These are phyloP conservation scores for Pichia cephalocereana DNA, from an alignment of 805 yeast genomes.

Conservation along the genomic window DNA sequence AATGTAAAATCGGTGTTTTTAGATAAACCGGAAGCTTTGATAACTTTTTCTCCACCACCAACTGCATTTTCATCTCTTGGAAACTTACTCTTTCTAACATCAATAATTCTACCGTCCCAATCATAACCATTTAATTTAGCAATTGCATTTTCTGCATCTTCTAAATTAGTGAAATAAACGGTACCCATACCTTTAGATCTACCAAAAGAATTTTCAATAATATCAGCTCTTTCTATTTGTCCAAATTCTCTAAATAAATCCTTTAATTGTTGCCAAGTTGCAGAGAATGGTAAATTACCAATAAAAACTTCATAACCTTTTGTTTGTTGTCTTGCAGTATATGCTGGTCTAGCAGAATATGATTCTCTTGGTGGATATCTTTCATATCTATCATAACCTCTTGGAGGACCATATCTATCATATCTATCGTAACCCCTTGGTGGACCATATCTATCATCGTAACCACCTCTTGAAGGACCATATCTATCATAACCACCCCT, in stretches of 20 bases:
- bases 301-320: constrained; percentile 54
- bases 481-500: constrained; percentile 14
- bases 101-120: constrained; percentile 67
- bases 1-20: constrained; percentile 52
- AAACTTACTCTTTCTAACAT: constrained; percentile 65
- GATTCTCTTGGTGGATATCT: constrained; percentile 13
- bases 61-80: constrained; percentile 14
- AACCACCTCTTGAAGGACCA: constrained; percentile 2
- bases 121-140: constrained; percentile 59
- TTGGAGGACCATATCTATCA: not conserved
- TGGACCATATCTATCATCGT: constrained; percentile 5
- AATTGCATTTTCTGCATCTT: constrained; percentile 66
- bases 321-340: constrained; percentile 11
- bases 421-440: constrained; percentile 1
- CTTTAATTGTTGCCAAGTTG: constrained; percentile 76
- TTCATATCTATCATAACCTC: constrained; percentile 2
- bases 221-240: constrained; percentile 72
- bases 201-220: constrained; percentile 55
- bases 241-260: constrained; percentile 78
- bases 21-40: constrained; percentile 12
- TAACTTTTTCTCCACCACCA: constrained; percentile 10
- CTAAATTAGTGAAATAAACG: constrained; percentile 56
- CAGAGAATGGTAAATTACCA: constrained; percentile 75
- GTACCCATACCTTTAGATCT: constrained; percentile 83
- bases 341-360: not conserved